These are phyloP conservation scores for Mycena metata DNA, from an alignment of 768 basidiomycete species.

Conservation along the genomic window DNA sequence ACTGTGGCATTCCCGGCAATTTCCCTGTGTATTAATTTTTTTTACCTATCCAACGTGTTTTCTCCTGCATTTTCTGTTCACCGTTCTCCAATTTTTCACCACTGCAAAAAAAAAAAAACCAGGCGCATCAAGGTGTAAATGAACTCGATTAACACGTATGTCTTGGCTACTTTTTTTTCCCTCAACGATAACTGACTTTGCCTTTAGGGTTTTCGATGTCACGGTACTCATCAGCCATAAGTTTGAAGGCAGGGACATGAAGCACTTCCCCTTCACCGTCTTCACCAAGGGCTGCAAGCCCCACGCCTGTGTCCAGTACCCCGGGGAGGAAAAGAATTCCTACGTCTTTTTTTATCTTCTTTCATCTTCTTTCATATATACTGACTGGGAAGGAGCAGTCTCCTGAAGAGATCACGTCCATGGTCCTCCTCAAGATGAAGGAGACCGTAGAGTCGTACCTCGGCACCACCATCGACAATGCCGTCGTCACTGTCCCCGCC, in stretches of 20 bases:
- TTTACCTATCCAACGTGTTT: too few species aligned
- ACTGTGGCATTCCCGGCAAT: too few species aligned
- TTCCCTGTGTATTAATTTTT: too few species aligned
- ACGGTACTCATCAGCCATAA: constrained; percentile 54
- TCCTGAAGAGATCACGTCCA: constrained; percentile 97
- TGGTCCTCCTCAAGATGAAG: constrained; percentile 99
- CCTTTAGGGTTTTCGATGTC: constrained; percentile 35
- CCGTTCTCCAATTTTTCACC: too few species aligned
- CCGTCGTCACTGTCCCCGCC: constrained; percentile 96
- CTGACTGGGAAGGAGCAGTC: constrained; percentile 68
- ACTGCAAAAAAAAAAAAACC: too few species aligned
- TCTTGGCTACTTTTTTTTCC: constrained; percentile 32
- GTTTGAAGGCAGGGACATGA: constrained; percentile 81
- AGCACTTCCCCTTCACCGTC: constrained; percentile 96
- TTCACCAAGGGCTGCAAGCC: constrained; percentile 91
- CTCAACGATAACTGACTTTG: constrained; percentile 21
- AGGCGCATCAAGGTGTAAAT: too few species aligned
- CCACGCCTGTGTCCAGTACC: constrained; percentile 90
- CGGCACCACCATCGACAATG: constrained; percentile 85
- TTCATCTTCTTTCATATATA: constrained; percentile 40
- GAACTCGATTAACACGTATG: constrained; percentile 75
- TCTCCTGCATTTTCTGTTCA: too few species aligned
- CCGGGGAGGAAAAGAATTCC: constrained; percentile 95
- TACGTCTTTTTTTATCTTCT: constrained; percentile 53
- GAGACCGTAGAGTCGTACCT: constrained; percentile 98